Base-by-base conservation (phyloP, 2,329 filamentous ascomycete genomes). In the Ambrosiella beaveri region DNA sequence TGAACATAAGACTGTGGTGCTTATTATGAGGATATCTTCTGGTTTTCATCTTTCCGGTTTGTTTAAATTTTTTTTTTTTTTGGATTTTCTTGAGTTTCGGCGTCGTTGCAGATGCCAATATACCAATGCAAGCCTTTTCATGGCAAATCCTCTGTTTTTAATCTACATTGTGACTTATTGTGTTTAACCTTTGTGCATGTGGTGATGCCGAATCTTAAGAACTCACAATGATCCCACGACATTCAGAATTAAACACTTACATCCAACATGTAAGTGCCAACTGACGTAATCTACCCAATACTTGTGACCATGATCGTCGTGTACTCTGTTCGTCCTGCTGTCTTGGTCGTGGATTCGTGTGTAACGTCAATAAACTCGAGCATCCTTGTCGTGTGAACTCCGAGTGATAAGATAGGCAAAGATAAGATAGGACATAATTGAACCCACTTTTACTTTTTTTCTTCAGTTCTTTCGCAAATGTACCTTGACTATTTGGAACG, bases 361-460 rank as follows among this genome's bases (percentile, higher is more conserved):
- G 56, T 57, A 57, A 57, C 41, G 19, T 4, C 15, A 36, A 51
- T 12, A 12, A 19, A 51, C 47, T 51, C 13, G 52, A 36, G 2
- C 3, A 54, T 41, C 53, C 53, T 27, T 55, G 52, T 15, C 9
- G 19, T 35, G 19, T 8, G 7, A 44, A 13, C 27, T 4, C 27
- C 8, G 12, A 45, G 54, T 8, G 47, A 51, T 51, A 51, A 51
- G 47, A 51, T 51, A 51, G 3, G 11, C 38, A 4, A 11, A 1
- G 56, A 57, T 57, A 57, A 57, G 56, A 57, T 57, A 57, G 52
- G 36, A 44, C 38, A 55, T 12, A 12, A 41, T 52, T 6, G 9
- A 13, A 17, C 37, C 17, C 37, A 37, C 38, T 35, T 55, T 40
- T 39, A 57, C 55, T 51, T 52, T 51, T 51, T 57, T 57, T 53